Percentiles rank a stretch among this genome's conserved stretches.
Evolutionary conservation across 2,329 filamentous ascomycete species (phyloP).

Genomic region (Epichloe scottii): DNA sequence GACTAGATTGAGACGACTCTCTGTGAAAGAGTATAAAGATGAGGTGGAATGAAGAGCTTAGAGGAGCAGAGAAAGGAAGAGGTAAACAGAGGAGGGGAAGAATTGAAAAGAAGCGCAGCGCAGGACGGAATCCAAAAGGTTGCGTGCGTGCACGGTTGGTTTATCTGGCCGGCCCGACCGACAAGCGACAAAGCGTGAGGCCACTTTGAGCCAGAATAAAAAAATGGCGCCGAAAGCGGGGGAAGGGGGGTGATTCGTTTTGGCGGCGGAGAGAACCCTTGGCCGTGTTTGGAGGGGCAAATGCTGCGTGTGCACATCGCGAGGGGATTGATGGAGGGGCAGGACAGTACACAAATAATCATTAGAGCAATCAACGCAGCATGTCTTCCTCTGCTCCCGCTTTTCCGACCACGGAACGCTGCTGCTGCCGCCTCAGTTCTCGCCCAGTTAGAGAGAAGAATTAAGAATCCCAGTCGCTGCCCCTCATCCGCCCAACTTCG

Average conservation of each 20-base stretch:
- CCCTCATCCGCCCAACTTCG: background rate
- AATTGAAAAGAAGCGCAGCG: constrained; percentile 6
- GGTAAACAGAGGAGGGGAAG: constrained; percentile 10
- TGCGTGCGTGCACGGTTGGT: background rate
- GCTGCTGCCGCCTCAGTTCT: background rate
- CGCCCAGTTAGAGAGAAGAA: no score
- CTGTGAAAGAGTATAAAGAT: background rate
- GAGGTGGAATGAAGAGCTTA: constrained; percentile 1
- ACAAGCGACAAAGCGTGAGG: constrained; percentile 8
- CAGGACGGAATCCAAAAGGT: constrained; percentile 4
- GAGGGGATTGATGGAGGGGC: background rate
- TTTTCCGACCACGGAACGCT: background rate
- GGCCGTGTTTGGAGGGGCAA: background rate
- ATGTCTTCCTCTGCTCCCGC: no score
- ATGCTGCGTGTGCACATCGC: background rate
- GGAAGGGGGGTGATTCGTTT: constrained; percentile 9
- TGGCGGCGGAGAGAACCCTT: background rate
- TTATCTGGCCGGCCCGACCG: background rate
- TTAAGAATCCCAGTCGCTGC: background rate
- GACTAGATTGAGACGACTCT: constrained; percentile 4
- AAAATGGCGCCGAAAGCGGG: constrained; percentile 23
- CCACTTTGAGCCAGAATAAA: constrained; percentile 11
- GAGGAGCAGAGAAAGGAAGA: constrained; percentile 8
- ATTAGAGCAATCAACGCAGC: no score
- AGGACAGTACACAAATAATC: background rate